phyloP scores from a whole-genome alignment of 371 early-diverging fungal species.

The Actinomucor elegans region DNA sequence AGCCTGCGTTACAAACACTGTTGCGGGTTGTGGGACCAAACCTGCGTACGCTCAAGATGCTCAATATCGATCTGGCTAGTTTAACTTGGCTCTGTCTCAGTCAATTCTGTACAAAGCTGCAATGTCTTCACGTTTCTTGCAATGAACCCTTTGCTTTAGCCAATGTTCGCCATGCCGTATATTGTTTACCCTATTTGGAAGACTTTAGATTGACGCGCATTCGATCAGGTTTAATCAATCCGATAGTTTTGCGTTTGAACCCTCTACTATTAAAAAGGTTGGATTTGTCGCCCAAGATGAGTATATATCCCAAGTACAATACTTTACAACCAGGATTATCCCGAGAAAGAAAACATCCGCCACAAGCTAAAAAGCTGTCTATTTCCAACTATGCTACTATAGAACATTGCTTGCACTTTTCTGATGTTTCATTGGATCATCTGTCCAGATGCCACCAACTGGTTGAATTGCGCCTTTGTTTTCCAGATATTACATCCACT shows the following conservation, averaged over 20 bases:
- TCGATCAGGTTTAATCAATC: conserved; percentile 27
- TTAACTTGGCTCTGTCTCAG: conserved; percentile 27
- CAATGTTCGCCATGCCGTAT: conserved; percentile 18
- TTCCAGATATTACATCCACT: not conserved
- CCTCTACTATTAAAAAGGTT: not conserved
- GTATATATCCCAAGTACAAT: not conserved
- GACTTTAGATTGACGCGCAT: conserved; percentile 44
- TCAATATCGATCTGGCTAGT: conserved; percentile 36
- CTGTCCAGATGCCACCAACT: not conserved
- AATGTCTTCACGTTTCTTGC: conserved; percentile 38
- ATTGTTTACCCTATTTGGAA: conserved; percentile 7
- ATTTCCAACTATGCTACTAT: conserved; percentile 5
- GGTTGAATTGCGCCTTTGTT: not conserved
- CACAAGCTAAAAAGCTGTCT: not conserved
- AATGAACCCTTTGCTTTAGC: conserved; percentile 19
- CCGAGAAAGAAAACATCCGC: not conserved
- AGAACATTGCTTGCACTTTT: not conserved
- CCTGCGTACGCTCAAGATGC: conserved; percentile 36
- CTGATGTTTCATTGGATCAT: not conserved
- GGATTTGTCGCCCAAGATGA: conserved; percentile 4
- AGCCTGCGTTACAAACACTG: conserved; percentile 27
- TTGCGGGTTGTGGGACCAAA: conserved; percentile 18
- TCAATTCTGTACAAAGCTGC: conserved; percentile 15
- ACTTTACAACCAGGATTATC: not conserved
- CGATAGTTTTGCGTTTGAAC: conserved; percentile 16